A percentile compares a stretch with the other conserved stretches of the same genome.
phyloP scores from a whole-genome alignment of 768 basidiomycete species.

The Exidia glandulosa region DNA sequence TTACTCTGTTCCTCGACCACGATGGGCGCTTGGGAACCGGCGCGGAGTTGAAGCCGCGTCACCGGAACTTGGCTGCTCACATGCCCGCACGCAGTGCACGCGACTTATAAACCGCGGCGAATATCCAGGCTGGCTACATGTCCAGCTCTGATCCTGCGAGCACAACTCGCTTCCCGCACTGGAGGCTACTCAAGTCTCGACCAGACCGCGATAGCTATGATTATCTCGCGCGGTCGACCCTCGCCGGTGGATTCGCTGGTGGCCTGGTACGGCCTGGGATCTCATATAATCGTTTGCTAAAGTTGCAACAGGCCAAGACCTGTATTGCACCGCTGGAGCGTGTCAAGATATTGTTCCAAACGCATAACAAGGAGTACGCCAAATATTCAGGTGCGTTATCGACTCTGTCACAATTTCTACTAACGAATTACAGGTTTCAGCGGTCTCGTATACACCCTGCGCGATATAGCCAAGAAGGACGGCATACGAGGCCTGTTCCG shows the following conservation, averaged over 20 bases:
- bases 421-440: neutral
- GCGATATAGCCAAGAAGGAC: constrained; percentile 29
- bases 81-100: too few relatives aligned
- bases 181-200: neutral
- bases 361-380: constrained; percentile 87
- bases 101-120: too few relatives aligned
- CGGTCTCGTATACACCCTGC: neutral
- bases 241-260: neutral
- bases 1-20: too few relatives aligned
- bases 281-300: neutral
- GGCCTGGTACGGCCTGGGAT: neutral
- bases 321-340: constrained; percentile 92
- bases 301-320: constrained; percentile 64
- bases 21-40: too few relatives aligned
- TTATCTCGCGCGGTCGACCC: neutral
- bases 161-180: neutral
- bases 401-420: neutral
- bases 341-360: constrained; percentile 98
- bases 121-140: too few relatives aligned
- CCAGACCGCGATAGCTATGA: neutral
- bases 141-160: neutral
- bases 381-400: constrained; percentile 72
- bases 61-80: too few relatives aligned
- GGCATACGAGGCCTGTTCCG: constrained; percentile 81
- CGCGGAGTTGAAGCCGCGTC: too few relatives aligned